phyloP scores from a whole-genome alignment of 2,329 filamentous ascomycete genomes.

The Didymella pinodella region DNA sequence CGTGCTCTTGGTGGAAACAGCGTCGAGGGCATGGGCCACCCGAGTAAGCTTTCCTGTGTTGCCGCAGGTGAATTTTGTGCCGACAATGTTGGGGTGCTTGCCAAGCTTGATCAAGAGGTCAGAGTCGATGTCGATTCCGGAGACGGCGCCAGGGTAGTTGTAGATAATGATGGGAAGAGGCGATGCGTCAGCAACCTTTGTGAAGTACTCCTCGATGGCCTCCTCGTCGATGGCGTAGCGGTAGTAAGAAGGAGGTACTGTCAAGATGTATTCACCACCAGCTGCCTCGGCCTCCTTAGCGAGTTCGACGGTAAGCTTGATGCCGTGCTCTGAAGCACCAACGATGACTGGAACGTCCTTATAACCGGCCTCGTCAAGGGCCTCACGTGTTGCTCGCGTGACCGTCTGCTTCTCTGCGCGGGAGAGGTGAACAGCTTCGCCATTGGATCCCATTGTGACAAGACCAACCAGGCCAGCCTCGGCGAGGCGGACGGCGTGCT shows the following conservation, averaged over 20 bases:
- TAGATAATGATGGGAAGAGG: conserved; percentile 84
- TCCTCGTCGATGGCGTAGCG: conserved; percentile 77
- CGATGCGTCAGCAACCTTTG: conserved; percentile 75
- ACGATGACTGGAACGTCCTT: conserved; percentile 78
- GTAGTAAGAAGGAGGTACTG: conserved; percentile 87
- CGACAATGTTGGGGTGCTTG: conserved; percentile 82
- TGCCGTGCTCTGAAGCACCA: conserved; percentile 81
- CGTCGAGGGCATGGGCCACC: conserved; percentile 75
- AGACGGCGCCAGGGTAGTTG: conserved; percentile 89
- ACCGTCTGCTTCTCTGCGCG: conserved; percentile 78
- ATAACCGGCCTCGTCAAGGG: conserved; percentile 83
- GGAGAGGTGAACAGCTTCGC: conserved; percentile 85
- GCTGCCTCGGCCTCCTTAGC: conserved; percentile 71
- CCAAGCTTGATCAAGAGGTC: conserved; percentile 83
- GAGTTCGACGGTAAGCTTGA: conserved; percentile 79
- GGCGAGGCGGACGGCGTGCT: conserved; percentile 79
- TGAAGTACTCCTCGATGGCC: conserved; percentile 76
- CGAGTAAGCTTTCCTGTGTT: conserved; percentile 90
- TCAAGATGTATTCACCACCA: conserved; percentile 80
- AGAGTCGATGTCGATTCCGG: conserved; percentile 88
- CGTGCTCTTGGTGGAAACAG: conserved; percentile 67
- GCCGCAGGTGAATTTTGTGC: conserved; percentile 91
- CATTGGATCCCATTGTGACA: conserved; percentile 89
- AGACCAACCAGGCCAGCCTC: conserved; percentile 80
- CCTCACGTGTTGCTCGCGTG: conserved; percentile 79